Evolutionary conservation across 1,284 basidiomycete genomes (phyloP), one percentile per base, ranked within the genome.

Genomic region (Irpex sp.): DNA sequence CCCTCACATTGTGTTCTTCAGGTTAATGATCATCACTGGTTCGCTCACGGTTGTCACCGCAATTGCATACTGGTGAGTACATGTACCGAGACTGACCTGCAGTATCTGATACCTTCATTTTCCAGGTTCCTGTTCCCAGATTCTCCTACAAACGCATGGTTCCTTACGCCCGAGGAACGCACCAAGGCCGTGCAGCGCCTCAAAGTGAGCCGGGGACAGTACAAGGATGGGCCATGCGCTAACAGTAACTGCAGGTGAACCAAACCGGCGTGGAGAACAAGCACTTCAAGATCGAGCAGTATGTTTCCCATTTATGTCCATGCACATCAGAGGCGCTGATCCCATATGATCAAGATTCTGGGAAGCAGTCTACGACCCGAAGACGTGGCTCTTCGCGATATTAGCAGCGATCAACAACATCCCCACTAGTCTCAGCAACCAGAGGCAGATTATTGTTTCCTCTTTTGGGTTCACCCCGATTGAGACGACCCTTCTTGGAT

Each of bases 21-120:
- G 86, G 88, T 78, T 92, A 59, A 90, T 91, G 85, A 79, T 91
- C 61, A 88, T 91, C 58, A 88, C 87, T 26, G 90, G 89, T 1
- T 64, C 75, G 0, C 68, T 89, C 3, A 89, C 88, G 0, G 71
- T 90, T n/a, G 56, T 81, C 8, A 79, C 79, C 11, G 79, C 85
- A 3, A 61, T 83, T 0, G 64, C 78, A 8, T 89, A 85, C 70
- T 88, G 85, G 83, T 78, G 11, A 15, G 39, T 13, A 4, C 39
- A 4, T 4, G 39, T 6, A 46, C 5, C 5, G 11, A 46, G 11
- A 11, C 4, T n/a, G 13, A 15, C 5, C 13, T 6, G 5, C 5
- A 4, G 11, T 46, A 4, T 46, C 13, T 15, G 11, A 15, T 15
- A 46, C 9, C 13, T 15, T 5, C 39, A 46, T n/a, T 9, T 15